These are phyloP conservation scores for Cladosporium oxysporum DNA, from an alignment of 2,329 filamentous ascomycete genomes.

Conservation along the genomic window DNA sequence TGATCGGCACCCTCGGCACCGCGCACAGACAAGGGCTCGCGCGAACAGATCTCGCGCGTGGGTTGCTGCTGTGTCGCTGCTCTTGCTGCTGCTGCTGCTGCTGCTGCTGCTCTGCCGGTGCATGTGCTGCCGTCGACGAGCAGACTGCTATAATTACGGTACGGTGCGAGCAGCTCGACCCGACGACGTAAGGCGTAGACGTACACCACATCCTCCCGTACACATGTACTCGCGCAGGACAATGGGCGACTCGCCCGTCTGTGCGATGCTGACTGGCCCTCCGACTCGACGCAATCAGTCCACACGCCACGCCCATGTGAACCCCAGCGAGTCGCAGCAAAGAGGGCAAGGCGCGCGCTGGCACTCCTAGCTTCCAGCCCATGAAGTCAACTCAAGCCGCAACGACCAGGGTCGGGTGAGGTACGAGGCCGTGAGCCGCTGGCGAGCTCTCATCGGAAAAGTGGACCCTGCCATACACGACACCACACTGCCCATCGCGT, in stretches of 20 bases:
- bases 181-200: not conserved
- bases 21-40: slow-evolving; percentile 17
- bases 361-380: slow-evolving; percentile 20
- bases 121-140: slow-evolving; percentile 16
- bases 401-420: slow-evolving; percentile 16
- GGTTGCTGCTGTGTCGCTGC: slow-evolving; percentile 7
- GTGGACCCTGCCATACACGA: slow-evolving; percentile 11
- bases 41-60: slow-evolving; percentile 18
- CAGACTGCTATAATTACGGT: slow-evolving; percentile 14
- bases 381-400: slow-evolving; percentile 20
- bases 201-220: not conserved
- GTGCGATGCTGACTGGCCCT: slow-evolving; percentile 6
- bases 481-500: slow-evolving; percentile 16
- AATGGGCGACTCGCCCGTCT: slow-evolving; percentile 5
- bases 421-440: slow-evolving; percentile 17
- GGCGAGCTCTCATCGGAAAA: slow-evolving; percentile 15
- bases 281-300: slow-evolving; percentile 7
- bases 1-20: slow-evolving; percentile 15
- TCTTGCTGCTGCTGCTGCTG: slow-evolving; percentile 6
- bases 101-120: slow-evolving; percentile 6
- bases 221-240: slow-evolving; percentile 12
- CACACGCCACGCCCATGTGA: slow-evolving; percentile 18
- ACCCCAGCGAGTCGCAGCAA: slow-evolving; percentile 12
- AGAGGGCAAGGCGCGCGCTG: slow-evolving; percentile 19
- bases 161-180: slow-evolving; percentile 11